These are phyloP conservation scores for Naganishia antarctica DNA, from an alignment of 768 basidiomycete genomes.

Conservation along the genomic window DNA sequence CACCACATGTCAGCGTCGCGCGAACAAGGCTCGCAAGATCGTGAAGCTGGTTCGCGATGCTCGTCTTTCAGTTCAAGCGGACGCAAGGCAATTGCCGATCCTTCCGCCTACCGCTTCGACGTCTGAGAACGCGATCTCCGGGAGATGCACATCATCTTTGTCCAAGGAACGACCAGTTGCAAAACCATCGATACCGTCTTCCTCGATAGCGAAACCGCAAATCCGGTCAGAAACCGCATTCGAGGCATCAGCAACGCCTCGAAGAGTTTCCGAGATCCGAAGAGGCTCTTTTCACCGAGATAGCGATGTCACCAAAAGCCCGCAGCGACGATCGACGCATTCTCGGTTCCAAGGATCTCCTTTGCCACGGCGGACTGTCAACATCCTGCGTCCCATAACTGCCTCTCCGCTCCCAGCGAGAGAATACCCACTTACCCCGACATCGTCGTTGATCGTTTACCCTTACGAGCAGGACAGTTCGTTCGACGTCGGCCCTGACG, in stretches of 20 bases:
- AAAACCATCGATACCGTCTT: background rate
- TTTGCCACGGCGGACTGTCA: too few species aligned
- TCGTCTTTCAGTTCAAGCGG: background rate
- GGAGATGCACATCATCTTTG: too few species aligned
- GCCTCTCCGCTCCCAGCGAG: conserved; percentile 1
- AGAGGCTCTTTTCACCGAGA: background rate
- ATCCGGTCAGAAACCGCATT: background rate
- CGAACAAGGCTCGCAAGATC: conserved; percentile 13
- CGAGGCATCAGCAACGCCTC: background rate
- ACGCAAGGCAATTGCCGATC: background rate
- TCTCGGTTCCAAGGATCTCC: background rate
- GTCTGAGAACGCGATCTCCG: background rate
- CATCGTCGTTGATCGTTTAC: background rate
- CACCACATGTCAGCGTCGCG: background rate
- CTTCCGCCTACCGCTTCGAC: background rate
- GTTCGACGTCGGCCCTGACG: background rate
- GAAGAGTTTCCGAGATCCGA: background rate
- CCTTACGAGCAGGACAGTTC: background rate
- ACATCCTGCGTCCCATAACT: background rate
- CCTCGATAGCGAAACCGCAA: background rate
- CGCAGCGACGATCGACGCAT: background rate
- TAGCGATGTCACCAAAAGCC: background rate
- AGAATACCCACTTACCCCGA: conserved; percentile 5
- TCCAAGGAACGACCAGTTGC: background rate
- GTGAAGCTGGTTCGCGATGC: conserved; percentile 13